phyloP scores from a whole-genome alignment of 192 early-diverging fungal species.

The Phycomyces nitens region DNA sequence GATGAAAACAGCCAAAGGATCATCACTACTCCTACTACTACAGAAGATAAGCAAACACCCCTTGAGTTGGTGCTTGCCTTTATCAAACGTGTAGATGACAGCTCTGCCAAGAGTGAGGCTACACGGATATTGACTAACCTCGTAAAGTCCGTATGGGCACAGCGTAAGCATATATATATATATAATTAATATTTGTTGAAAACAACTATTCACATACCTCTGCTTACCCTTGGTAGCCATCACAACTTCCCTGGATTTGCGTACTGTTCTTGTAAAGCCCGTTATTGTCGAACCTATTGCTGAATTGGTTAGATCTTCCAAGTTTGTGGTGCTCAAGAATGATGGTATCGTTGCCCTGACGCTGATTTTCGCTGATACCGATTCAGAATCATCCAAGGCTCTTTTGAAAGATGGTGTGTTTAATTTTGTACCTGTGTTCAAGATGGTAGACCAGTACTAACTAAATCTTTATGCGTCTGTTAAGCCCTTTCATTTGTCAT shows the following conservation, averaged over 20 bases:
- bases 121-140: constrained; percentile 49
- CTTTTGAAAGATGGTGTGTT: constrained; percentile 30
- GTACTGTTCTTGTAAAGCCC: constrained; percentile 33
- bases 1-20: constrained; percentile 5
- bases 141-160: constrained; percentile 48
- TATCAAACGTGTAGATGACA: constrained; percentile 47
- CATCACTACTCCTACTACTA: background rate
- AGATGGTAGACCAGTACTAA: background rate
- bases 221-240: constrained; percentile 15
- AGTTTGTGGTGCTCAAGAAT: constrained; percentile 53
- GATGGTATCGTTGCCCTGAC: constrained; percentile 56
- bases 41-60: background rate
- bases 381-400: background rate
- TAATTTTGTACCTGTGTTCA: background rate
- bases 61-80: constrained; percentile 27
- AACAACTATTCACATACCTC: background rate
- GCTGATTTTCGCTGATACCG: constrained; percentile 40
- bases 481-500: constrained; percentile 16
- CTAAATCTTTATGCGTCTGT: background rate
- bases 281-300: constrained; percentile 38
- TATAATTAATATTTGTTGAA: too few species aligned
- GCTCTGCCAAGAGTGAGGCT: constrained; percentile 50
- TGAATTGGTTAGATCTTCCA: constrained; percentile 47
- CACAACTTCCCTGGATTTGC: constrained; percentile 14
- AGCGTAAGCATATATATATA: constrained; percentile 16